Evolutionary conservation across 257 asterid species (phyloP), one percentile per base, ranked within the genome.

Genomic region (Solanum etuberosum): DNA sequence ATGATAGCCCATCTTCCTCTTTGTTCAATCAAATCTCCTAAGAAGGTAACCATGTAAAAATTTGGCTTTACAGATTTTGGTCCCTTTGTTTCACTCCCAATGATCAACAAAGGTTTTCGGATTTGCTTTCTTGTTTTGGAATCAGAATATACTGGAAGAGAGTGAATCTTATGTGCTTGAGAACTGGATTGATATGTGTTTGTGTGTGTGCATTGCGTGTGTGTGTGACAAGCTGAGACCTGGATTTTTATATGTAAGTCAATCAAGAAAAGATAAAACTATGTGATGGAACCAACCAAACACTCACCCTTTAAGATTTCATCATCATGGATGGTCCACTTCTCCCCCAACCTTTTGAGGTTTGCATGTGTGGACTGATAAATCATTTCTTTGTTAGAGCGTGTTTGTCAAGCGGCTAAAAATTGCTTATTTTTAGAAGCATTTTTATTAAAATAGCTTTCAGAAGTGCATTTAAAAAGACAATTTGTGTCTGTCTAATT

Each of bases 1-100:
- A 97, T 96, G 99, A 96, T 97, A 85, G 88, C 98, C 27, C 99
- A 97, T 88, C 96, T 97, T 77, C 99, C 99, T 57, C 99, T 97
- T 68, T 97, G 99, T 89, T 97, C 99, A 65, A 93, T 97, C 88
- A 88, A 92, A 91, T 90, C 95, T 65, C 99, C 99, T 6, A 88
- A 91, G 91, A 95, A 92, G 78, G 99, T 97, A 95, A 92, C 61
- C 70, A 25, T 48, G 29, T 31, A 81, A 48, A 81, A 14, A 4
- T 46, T 27, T 81, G 85, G 25, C 76, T 85, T 10, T 27, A 27
- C 2, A 86, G 70, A 71, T 80, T 37, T 29, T 37, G 59, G 13
- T 81, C 31, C 85, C 21, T 81, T 31, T 21, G 85, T 43, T 9
- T 18, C 84, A 27, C 84, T 16, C 40, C 21, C 67, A 27, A 40